A percentile compares a stretch with the other conserved stretches of the same genome.
phyloP scores from a whole-genome alignment of 768 basidiomycete genomes.

The Trametes coccinea region DNA sequence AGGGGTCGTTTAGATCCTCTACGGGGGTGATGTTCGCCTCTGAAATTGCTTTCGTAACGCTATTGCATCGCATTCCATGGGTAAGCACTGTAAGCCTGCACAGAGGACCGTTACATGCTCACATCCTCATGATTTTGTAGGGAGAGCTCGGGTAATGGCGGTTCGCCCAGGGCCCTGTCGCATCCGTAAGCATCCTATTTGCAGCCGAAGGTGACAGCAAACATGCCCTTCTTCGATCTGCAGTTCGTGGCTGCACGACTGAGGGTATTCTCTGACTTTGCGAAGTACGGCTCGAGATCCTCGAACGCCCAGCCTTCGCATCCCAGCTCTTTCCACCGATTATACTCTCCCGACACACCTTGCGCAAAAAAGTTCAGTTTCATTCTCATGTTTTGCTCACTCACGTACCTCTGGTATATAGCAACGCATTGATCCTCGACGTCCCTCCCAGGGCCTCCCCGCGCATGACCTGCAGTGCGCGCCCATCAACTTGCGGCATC shows the following conservation, averaged over 20 bases:
- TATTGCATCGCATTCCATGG: not conserved
- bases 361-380: not conserved
- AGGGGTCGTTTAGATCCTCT: constrained; percentile 24
- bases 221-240: not conserved
- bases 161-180: constrained; percentile 15
- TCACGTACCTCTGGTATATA: constrained; percentile 24
- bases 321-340: constrained; percentile 34
- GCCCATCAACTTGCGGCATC: constrained; percentile 5
- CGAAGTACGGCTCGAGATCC: constrained; percentile 38
- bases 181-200: too few relatives aligned
- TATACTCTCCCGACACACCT: constrained; percentile 32
- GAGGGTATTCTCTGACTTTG: constrained; percentile 32
- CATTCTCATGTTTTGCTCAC: not conserved
- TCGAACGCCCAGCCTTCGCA: constrained; percentile 38
- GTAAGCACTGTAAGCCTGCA: not conserved
- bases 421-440: constrained; percentile 45
- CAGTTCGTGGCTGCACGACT: constrained; percentile 1
- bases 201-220: not conserved
- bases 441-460: constrained; percentile 44
- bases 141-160: constrained; percentile 2
- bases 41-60: constrained; percentile 12
- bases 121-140: constrained; percentile 3
- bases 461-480: constrained; percentile 7
- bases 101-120: not conserved
- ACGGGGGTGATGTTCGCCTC: constrained; percentile 16